These are phyloP conservation scores for Cymodocea nodosa DNA, from an alignment of 116 monocot genomes.

Conservation along the genomic window DNA sequence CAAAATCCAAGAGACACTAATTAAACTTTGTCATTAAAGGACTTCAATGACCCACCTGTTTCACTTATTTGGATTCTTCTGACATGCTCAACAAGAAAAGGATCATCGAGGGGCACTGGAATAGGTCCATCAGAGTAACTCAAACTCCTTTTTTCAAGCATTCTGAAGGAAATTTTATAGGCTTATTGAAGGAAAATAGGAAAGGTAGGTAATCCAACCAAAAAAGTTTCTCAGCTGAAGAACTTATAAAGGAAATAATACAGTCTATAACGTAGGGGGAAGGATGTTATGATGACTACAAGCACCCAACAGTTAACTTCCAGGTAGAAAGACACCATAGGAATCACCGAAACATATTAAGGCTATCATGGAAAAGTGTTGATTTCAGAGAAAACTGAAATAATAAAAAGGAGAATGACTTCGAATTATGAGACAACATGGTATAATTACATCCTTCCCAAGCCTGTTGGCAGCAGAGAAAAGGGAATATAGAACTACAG, in stretches of 20 bases:
- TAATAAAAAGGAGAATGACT: too few relatives aligned
- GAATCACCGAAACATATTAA: too few relatives aligned
- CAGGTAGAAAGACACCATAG: too few relatives aligned
- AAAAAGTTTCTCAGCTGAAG: not conserved
- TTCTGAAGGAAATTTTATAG: constrained; percentile 25
- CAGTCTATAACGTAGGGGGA: not conserved
- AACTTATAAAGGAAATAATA: not conserved
- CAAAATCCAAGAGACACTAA: not conserved
- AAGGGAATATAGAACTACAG: too few relatives aligned
- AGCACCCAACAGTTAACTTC: too few relatives aligned
- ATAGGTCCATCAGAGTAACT: constrained; percentile 85
- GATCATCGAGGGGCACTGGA: constrained; percentile 65
- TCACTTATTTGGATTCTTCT: constrained; percentile 68
- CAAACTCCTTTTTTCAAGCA: constrained; percentile 89
- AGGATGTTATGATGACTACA: too few relatives aligned
- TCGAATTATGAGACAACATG: too few relatives aligned
- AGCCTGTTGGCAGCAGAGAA: too few relatives aligned
- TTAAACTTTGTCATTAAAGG: not conserved
- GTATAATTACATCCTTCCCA: too few relatives aligned
- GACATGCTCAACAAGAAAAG: constrained; percentile 78
- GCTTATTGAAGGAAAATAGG: not conserved
- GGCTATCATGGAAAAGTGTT: too few relatives aligned
- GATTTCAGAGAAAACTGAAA: too few relatives aligned
- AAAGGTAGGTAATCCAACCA: not conserved
- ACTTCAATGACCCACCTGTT: constrained; percentile 36